A percentile compares a stretch with the other conserved stretches of the same genome.
Conservation (phyloP, 2,329 filamentous ascomycete species). For the Calonectria hawksworthii region DNA sequence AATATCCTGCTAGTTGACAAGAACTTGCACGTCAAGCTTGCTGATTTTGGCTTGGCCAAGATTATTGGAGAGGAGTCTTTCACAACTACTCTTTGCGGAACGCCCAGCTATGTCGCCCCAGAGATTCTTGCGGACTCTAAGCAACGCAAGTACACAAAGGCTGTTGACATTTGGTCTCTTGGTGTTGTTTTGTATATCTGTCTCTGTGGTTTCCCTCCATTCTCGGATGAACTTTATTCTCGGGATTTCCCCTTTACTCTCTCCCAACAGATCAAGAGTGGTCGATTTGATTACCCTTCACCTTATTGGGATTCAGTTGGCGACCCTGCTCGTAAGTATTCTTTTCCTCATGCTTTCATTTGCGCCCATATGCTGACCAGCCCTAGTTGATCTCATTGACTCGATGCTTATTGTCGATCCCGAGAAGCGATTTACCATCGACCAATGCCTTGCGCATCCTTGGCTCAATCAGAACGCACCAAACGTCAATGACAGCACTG, state of each 20-base stretch:
- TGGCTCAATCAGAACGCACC: constrained; percentile 80
- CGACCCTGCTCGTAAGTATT: constrained; percentile 75
- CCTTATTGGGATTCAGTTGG: constrained; percentile 83
- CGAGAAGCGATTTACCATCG: constrained; percentile 86
- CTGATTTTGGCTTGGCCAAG: constrained; percentile 97
- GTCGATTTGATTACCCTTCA: constrained; percentile 92
- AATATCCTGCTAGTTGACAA: constrained; percentile 94
- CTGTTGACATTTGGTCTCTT: constrained; percentile 96
- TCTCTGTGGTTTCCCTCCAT: constrained; percentile 95
- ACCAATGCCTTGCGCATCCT: constrained; percentile 91
- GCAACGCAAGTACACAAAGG: constrained; percentile 91
- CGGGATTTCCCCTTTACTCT: constrained; percentile 87
- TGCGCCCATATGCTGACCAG: constrained; percentile 16
- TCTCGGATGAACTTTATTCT: constrained; percentile 92
- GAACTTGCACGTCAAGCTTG: constrained; percentile 88
- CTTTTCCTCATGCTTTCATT: background rate
- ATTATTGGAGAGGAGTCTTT: constrained; percentile 99
- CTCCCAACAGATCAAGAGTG: constrained; percentile 92
- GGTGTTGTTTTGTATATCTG: constrained; percentile 99
- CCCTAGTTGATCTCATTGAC: constrained; percentile 87
- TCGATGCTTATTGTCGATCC: constrained; percentile 93
- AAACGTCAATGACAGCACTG: constrained; percentile 86
- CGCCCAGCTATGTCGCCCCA: constrained; percentile 96
- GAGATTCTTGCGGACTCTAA: constrained; percentile 90
- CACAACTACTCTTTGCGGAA: constrained; percentile 95